Evolutionary conservation across 805 yeast species (phyloP), one percentile per base, ranked within the genome.

Genomic region (Candida xiaguanensis): DNA sequence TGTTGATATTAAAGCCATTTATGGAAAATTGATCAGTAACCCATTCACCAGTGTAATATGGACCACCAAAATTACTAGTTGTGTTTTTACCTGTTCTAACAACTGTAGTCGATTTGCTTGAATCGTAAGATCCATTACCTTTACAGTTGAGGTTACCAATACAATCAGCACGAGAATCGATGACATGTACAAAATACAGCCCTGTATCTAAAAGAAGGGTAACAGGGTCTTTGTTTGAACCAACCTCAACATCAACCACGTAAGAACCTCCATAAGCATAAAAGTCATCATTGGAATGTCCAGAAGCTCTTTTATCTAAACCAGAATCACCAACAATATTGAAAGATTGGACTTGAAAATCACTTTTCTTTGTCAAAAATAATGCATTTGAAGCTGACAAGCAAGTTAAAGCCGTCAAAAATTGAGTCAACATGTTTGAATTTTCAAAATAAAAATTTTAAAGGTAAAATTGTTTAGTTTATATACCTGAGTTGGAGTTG

Each of bases 151-250:
- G n/a, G 9, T 19, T 19, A 14, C 17, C 16, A 9, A 5, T 9
- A 14, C 38, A 35, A 13, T 9, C 17, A 4, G 11, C 29, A 20
- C 18, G 7, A 4, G 14, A 6, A n/a, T 27, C 33, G 14, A 28
- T 3, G 8, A 35, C 16, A 14, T 27, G 25, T 9, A 24, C 11
- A 6, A 14, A 13, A 8, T 8, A 35, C 5, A 9, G 7, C 8
- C 38, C 38, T 4, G 38, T 35, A 35, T 35, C 32, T 11, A 35
- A 26, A 5, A 8, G 6, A 8, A 34, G 17, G 6, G 12, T n/a
- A 12, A 16, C 23, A 5, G 15, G 17, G 17, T 34, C 37, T 16
- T 34, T 24, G 17, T 34, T 25, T 3, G 29, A 33, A 3, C 36
- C 29, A 23, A 33, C 15, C 13, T 33, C 15, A n/a, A 33, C 22